These are phyloP conservation scores for Lepidium sativum DNA, from an alignment of 345 rosid genomes.

Conservation along the genomic window DNA sequence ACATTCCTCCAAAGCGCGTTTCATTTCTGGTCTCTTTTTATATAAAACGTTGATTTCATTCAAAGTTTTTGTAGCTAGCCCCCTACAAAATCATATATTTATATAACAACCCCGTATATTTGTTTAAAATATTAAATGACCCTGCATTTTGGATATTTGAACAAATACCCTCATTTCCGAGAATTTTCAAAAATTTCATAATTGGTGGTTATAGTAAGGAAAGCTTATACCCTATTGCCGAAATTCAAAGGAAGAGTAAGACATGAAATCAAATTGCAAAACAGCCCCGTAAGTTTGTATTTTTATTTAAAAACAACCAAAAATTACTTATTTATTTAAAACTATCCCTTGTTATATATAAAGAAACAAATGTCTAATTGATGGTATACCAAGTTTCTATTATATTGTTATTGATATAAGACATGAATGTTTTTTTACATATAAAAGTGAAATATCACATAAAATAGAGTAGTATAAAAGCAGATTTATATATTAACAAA, in stretches of 20 bases:
- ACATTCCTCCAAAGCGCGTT: constrained; percentile 32
- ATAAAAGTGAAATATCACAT: too few relatives aligned
- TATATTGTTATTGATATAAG: too few relatives aligned
- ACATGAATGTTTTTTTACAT: too few relatives aligned
- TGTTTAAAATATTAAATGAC: neutral
- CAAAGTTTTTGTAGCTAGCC: neutral
- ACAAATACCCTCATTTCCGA: neutral
- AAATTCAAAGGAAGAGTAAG: too few relatives aligned
- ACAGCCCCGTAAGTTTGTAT: neutral
- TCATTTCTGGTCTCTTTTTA: constrained; percentile 29
- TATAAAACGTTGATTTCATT: constrained; percentile 13
- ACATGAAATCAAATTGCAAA: neutral
- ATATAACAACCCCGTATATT: neutral
- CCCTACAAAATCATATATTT: constrained; percentile 6
- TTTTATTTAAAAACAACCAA: neutral
- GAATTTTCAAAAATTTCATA: neutral
- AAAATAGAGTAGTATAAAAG: too few relatives aligned
- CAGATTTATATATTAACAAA: too few relatives aligned
- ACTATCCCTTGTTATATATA: neutral
- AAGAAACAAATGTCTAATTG: too few relatives aligned
- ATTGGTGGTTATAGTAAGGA: too few relatives aligned
- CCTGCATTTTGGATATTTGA: neutral
- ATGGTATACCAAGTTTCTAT: too few relatives aligned
- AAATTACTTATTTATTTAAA: neutral
- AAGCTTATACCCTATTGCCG: too few relatives aligned